Evolutionary conservation across 1,139 yeast genomes (phyloP).

Genomic region (Sugiyamaella xylanicola): DNA sequence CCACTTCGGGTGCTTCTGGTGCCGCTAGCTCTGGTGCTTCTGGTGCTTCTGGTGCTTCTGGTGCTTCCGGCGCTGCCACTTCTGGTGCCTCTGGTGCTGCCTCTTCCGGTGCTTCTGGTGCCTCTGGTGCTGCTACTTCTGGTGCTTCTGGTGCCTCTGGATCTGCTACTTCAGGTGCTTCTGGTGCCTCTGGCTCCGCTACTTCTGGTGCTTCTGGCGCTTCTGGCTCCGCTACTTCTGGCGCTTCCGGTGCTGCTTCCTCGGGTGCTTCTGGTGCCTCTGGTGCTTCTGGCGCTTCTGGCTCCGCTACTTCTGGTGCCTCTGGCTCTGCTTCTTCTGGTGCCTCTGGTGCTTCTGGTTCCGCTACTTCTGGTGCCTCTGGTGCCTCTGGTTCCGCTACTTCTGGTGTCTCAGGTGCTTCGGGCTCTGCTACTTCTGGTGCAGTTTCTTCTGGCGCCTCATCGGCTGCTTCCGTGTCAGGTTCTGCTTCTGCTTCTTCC

Average conservation of each 20-base stretch:
- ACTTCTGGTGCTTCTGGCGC: constrained; percentile 20
- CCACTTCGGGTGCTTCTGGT: background rate
- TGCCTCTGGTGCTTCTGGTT: constrained; percentile 12
- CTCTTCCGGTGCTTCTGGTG: background rate
- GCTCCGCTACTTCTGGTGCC: constrained; percentile 2
- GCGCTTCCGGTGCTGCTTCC: constrained; percentile 15
- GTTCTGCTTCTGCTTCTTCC: constrained; percentile 12
- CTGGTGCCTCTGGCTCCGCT: constrained; percentile 1
- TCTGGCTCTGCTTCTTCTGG: constrained; percentile 6
- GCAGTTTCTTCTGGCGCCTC: constrained; percentile 16
- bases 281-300: constrained; percentile 16
- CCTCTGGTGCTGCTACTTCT: background rate
- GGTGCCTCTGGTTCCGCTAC: constrained; percentile 4
- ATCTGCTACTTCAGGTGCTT: background rate
- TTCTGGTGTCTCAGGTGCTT: constrained; percentile 27
- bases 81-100: background rate
- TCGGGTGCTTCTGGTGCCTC: constrained; percentile 13
- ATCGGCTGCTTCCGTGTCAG: constrained; percentile 3
- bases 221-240: constrained; percentile 8
- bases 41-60: background rate
- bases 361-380: constrained; percentile 10
- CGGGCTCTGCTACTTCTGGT: constrained; percentile 23
- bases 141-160: background rate
- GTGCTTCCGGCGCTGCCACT: background rate
- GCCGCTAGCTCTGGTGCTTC: background rate